Evolutionary conservation across 2,329 filamentous ascomycete species (phyloP).

Genomic region (Penicillium sp.): DNA sequence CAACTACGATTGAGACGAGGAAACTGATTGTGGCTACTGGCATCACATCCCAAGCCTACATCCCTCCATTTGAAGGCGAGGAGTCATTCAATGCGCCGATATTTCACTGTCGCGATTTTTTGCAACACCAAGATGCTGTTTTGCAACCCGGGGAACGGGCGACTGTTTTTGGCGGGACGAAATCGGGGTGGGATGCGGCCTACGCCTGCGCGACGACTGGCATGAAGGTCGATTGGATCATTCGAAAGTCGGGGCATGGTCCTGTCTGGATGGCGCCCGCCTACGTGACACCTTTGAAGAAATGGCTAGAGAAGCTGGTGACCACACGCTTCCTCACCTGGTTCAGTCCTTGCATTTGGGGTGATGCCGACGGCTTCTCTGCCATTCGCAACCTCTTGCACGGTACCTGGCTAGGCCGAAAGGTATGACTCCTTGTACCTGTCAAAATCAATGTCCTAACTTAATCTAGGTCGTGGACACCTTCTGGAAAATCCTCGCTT

Average conservation of each 20-base stretch:
- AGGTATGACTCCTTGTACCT: constrained; percentile 11
- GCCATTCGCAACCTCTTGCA: constrained; percentile 52
- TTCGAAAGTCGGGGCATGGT: constrained; percentile 45
- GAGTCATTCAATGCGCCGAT: constrained; percentile 55
- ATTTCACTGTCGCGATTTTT: constrained; percentile 62
- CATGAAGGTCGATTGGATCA: constrained; percentile 49
- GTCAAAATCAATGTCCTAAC: not conserved
- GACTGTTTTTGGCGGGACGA: constrained; percentile 62
- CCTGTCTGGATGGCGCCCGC: constrained; percentile 43
- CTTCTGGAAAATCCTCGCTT: constrained; percentile 57
- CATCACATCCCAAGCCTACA: constrained; percentile 58
- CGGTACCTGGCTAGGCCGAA: constrained; percentile 53
- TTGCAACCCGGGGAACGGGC: constrained; percentile 35
- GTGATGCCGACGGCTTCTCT: constrained; percentile 60
- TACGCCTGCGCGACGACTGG: constrained; percentile 59
- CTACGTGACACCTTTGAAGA: constrained; percentile 68
- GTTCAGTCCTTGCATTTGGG: constrained; percentile 76
- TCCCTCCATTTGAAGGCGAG: constrained; percentile 55
- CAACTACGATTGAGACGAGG: constrained; percentile 27
- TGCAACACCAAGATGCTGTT: constrained; percentile 34
- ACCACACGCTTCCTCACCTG: constrained; percentile 69
- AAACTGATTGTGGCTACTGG: constrained; percentile 66
- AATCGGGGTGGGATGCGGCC: constrained; percentile 65
- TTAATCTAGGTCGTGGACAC: constrained; percentile 41
- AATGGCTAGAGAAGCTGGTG: constrained; percentile 68